Evolutionary conservation across 164 flowering plant species (phyloP).

Genomic region (Amborella trichopoda): DNA sequence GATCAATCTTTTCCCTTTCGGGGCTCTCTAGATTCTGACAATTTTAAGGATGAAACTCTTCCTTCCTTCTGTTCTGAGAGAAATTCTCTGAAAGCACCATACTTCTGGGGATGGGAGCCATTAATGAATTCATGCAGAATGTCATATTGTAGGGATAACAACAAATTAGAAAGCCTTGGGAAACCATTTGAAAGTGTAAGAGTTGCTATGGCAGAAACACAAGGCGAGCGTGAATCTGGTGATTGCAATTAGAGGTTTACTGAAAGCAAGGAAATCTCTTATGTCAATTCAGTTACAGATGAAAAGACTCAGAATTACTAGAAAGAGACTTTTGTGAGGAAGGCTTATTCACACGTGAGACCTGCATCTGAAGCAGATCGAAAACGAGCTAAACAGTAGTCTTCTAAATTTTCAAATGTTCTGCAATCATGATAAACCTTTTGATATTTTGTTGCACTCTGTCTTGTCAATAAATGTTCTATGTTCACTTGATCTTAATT

Average conservation of each 20-base stretch:
- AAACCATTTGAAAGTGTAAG: conserved; percentile 17
- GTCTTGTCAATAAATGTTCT: too few relatives aligned
- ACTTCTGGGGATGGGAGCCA: conserved; percentile 28
- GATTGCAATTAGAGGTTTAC: too few relatives aligned
- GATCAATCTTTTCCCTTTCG: conserved; percentile 23
- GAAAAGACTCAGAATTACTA: conserved; percentile 23
- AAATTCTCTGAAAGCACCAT: conserved; percentile 16
- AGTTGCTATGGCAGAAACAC: conserved; percentile 16
- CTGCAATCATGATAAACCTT: too few relatives aligned
- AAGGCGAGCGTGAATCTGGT: conserved; percentile 17
- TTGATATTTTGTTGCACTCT: too few relatives aligned
- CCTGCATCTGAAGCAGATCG: conserved; percentile 43
- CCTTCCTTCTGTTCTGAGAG: conserved; percentile 31
- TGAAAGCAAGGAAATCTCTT: too few relatives aligned
- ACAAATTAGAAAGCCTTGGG: conserved; percentile 19
- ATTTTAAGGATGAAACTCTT: conserved; percentile 25
- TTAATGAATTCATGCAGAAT: conserved; percentile 6
- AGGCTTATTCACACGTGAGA: conserved; percentile 28
- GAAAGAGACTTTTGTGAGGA: conserved; percentile 32
- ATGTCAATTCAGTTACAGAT: too few relatives aligned
- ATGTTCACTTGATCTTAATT: too few relatives aligned
- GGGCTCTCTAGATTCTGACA: conserved; percentile 34
- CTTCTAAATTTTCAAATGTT: too few relatives aligned
- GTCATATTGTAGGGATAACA: conserved; percentile 20
- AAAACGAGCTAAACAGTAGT: conserved; percentile 71